A percentile compares a stretch with the other conserved stretches of the same genome.
phyloP scores from a whole-genome alignment of 83 land plant species.

The Picea abies region DNA sequence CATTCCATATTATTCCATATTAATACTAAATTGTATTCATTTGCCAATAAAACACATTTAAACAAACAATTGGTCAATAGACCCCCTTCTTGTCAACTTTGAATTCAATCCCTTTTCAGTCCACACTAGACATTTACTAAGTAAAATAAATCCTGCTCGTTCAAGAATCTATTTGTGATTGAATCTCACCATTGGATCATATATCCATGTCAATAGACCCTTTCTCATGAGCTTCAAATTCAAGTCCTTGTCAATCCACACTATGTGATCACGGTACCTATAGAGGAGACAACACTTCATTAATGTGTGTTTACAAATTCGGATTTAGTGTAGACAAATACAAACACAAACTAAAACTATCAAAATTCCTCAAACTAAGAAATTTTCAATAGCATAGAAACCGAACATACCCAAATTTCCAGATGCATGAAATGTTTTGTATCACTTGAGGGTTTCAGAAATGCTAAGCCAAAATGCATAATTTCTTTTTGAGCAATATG shows the following conservation, averaged over 20 bases:
- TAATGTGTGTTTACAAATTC: too few species aligned
- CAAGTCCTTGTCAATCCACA: constrained; percentile 83
- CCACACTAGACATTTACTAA: neutral
- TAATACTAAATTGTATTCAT: neutral
- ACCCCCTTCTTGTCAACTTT: too few species aligned
- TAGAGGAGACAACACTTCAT: neutral
- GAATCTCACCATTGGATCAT: constrained; percentile 78
- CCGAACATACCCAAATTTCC: too few species aligned
- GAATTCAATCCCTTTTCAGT: neutral
- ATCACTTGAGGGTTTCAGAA: too few species aligned
- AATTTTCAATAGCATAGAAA: neutral
- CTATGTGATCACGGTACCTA: constrained; percentile 90
- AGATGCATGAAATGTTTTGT: neutral
- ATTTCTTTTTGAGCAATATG: too few species aligned
- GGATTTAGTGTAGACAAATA: too few species aligned
- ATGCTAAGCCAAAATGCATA: too few species aligned
- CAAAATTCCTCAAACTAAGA: too few species aligned
- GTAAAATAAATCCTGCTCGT: neutral
- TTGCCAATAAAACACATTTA: too few species aligned
- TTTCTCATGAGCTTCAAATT: constrained; percentile 87
- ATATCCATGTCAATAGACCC: constrained; percentile 90
- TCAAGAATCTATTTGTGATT: neutral
- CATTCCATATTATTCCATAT: too few species aligned
- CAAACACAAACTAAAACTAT: too few species aligned
- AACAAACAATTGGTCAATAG: too few species aligned